phyloP scores from a whole-genome alignment of 1,284 basidiomycete species.

The Polyporus tsugae region DNA sequence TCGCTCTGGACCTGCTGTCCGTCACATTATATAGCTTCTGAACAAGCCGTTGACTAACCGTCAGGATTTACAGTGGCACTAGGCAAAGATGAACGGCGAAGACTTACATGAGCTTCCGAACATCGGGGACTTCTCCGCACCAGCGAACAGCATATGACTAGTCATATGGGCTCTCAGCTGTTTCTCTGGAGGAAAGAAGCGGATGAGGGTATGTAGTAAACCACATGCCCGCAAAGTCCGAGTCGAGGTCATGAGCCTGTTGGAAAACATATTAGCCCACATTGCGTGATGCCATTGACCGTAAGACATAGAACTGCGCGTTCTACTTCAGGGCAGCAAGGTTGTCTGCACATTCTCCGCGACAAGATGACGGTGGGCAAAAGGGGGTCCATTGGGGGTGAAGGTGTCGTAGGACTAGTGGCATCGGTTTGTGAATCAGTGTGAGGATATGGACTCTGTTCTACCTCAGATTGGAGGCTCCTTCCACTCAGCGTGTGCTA shows the following conservation, averaged over 20 bases:
- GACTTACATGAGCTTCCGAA: neutral
- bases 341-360: neutral
- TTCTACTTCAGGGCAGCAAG: neutral
- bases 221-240: neutral
- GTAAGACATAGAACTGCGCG: neutral
- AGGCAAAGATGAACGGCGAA: neutral
- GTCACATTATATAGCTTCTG: neutral
- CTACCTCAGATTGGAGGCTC: too few species aligned
- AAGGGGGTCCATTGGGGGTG: too few species aligned
- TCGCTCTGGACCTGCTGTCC: neutral
- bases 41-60: neutral
- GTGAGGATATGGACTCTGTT: too few species aligned
- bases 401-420: too few species aligned
- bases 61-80: too few species aligned
- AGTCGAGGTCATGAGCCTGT: neutral
- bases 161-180: neutral
- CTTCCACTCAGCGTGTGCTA: too few species aligned
- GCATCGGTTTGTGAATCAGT: too few species aligned
- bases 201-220: neutral
- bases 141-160: neutral
- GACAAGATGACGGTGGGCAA: neutral
- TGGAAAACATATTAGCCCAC: neutral
- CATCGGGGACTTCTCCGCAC: neutral
- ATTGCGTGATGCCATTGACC: neutral
- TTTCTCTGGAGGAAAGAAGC: neutral